These are phyloP conservation scores for Metschnikowia cerradonensis DNA, from an alignment of 805 yeast species.

Conservation along the genomic window DNA sequence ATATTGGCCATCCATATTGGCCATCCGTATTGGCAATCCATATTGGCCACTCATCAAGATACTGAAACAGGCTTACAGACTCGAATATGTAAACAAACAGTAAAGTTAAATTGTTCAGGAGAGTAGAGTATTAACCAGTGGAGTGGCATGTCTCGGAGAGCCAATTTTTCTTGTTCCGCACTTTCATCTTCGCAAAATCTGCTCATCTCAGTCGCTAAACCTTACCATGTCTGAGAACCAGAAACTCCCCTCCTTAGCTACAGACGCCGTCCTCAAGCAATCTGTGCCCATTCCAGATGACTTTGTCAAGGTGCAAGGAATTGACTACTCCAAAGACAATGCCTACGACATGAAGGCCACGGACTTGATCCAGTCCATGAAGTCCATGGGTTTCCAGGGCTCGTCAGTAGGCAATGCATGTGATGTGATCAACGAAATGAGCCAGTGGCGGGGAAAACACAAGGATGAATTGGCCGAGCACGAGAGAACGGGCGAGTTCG, in stretches of 20 bases:
- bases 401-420: constrained; percentile 82
- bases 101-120: no score
- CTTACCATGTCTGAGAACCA: constrained; percentile 6
- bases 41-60: no score
- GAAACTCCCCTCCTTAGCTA: constrained; percentile 61
- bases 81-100: no score
- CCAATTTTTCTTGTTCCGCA: neutral
- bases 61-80: no score
- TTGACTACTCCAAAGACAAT: constrained; percentile 78
- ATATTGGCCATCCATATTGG: no score
- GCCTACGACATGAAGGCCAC: constrained; percentile 76
- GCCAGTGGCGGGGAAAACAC: constrained; percentile 86
- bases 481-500: constrained; percentile 65
- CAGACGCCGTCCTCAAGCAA: constrained; percentile 86
- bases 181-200: constrained; percentile 1
- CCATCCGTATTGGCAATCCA: no score
- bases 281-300: constrained; percentile 83
- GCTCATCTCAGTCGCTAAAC: constrained; percentile 1
- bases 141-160: no score
- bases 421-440: constrained; percentile 89
- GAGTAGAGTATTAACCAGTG: no score
- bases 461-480: constrained; percentile 65
- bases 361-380: constrained; percentile 79
- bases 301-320: constrained; percentile 76
- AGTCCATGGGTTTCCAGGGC: constrained; percentile 96